These are phyloP conservation scores for Hyphopichia burtonii DNA, from an alignment of 1,139 yeast species.

Conservation along the genomic window DNA sequence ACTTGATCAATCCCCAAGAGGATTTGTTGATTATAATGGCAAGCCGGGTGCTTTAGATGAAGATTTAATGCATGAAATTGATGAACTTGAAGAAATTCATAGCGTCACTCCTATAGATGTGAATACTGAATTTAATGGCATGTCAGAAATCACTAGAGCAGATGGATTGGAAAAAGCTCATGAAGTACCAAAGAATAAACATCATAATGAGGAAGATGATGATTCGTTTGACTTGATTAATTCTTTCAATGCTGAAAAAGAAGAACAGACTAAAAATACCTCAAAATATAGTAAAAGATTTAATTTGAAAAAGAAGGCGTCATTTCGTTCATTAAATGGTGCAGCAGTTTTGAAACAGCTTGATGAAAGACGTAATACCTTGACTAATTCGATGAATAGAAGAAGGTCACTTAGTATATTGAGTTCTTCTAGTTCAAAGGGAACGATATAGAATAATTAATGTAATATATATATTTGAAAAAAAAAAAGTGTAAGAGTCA, in stretches of 20 bases:
- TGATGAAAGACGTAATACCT: neutral
- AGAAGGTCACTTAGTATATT: conserved; percentile 1
- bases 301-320: neutral
- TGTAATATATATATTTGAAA: too few relatives aligned
- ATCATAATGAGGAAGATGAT: conserved; percentile 2
- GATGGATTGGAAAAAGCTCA: neutral
- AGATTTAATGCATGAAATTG: conserved; percentile 2
- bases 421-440: neutral
- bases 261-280: neutral
- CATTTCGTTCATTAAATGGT: neutral
- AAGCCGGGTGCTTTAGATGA: neutral
- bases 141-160: neutral
- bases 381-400: neutral
- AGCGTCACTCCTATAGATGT: conserved; percentile 3
- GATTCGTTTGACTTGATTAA: conserved; percentile 11
- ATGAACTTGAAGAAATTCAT: conserved; percentile 1
- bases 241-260: conserved; percentile 2
- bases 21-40: neutral
- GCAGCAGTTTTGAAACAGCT: neutral
- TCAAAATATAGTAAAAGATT: neutral
- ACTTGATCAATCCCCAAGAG: conserved; percentile 4
- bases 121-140: neutral
- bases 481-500: too few relatives aligned
- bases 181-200: too few relatives aligned
- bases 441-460: too few relatives aligned